Evolutionary conservation across 176 grass and related monocot genomes (phyloP), one percentile per base, ranked within the genome.

Genomic region (Themeda triandra): DNA sequence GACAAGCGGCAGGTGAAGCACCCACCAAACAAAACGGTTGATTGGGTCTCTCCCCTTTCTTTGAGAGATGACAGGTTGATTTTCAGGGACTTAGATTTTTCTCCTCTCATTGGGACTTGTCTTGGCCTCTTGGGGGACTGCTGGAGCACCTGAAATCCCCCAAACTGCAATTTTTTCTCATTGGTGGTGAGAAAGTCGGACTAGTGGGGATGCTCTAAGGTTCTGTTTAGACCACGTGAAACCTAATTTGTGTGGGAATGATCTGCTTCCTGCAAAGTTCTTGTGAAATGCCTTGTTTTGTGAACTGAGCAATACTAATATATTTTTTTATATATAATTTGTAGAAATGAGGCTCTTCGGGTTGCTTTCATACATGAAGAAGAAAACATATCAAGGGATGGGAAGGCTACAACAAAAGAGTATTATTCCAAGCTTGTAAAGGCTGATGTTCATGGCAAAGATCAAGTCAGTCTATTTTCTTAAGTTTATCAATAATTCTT

Each of bases 351-450:
- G 86, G 93, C 93, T 69, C 91, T 98, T 83, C 87, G 96, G 27
- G 89, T 98, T 80, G 96, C 96, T 82, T 98, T 98, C 87, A 98
- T 98, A 92, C 93, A 98, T 36, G 87, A 86, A 66, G 91, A 95
- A 75, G 96, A 95, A 64, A 71, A 13, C 48, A 41, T 78, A 71
- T 75, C 42, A 31, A 70, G 63, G 17, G 84, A 87, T 77, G 91
- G 92, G 2, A 63, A 19, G 30, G 10, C 76, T 30, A 73, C 56
- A 69, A 65, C 58, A 69, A 92, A 89, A 84, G 96, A 98, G 36
- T 98, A 92, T 64, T 92, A 92, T 80, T 95, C 92, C 23, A 98
- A 98, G 87, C 91, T 98, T 66, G 93, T 98, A 33, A 98, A 98
- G 89, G 87, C 96, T 45, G 93, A 98, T 83, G 88, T 92, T 90